A percentile compares a stretch with the other conserved stretches of the same genome.
Conservation (phyloP, 1,284 basidiomycete genomes). For the Amylostereum areolatum region DNA sequence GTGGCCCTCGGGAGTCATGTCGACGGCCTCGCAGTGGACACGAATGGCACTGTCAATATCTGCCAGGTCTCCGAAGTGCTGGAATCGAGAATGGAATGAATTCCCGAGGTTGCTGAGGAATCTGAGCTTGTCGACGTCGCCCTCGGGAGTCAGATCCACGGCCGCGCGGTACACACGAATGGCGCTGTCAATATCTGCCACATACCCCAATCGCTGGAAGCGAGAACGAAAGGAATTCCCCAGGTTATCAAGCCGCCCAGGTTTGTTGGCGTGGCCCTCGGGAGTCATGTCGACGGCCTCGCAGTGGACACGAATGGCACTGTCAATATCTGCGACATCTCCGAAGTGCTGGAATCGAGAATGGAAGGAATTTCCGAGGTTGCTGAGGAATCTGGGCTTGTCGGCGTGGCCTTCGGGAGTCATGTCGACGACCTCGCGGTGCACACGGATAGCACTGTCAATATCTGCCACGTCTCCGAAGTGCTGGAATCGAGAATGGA, state of each 20-base stretch:
- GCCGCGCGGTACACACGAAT: neutral
- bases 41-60: slow-evolving; percentile 21
- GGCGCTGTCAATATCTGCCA: neutral
- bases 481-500: slow-evolving; percentile 19
- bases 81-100: slow-evolving; percentile 20
- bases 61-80: slow-evolving; percentile 7
- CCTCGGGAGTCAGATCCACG: neutral
- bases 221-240: neutral
- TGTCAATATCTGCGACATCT: neutral
- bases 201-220: neutral
- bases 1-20: neutral
- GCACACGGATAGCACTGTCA: slow-evolving; percentile 14
- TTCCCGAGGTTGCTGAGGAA: slow-evolving; percentile 20
- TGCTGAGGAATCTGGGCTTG: neutral
- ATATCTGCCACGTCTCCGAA: slow-evolving; percentile 16
- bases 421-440: neutral
- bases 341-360: neutral
- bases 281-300: neutral
- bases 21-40: neutral
- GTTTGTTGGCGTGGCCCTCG: neutral
- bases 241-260: neutral
- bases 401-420: neutral
- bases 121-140: slow-evolving; percentile 1
- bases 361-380: neutral
- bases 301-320: neutral